Percentiles rank a stretch among this genome's conserved stretches.
Evolutionary conservation across 2,329 filamentous ascomycete genomes (phyloP).

Genomic region (Beauveria pseudobassiana): DNA sequence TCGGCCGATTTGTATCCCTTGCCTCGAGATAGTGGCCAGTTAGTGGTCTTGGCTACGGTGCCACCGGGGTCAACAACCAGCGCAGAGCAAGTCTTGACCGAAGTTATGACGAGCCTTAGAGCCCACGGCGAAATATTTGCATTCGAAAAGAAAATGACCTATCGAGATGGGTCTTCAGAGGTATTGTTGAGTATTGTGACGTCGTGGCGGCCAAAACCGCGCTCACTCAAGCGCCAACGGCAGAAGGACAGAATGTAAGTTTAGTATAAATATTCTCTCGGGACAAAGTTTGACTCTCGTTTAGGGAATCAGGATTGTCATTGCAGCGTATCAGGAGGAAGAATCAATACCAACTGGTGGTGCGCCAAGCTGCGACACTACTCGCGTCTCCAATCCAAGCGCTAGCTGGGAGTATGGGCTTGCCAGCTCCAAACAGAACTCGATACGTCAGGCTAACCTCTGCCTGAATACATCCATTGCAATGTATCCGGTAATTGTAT

Average conservation of each 20-base stretch:
- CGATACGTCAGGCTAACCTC: slow-evolving; percentile 12
- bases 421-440: slow-evolving; percentile 4
- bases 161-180: slow-evolving; percentile 36
- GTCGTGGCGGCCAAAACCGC: slow-evolving; percentile 34
- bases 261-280: not conserved
- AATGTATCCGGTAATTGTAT: slow-evolving; percentile 28
- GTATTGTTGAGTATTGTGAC: slow-evolving; percentile 48
- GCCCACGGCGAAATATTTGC: slow-evolving; percentile 46
- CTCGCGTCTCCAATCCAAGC: not conserved
- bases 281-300: not conserved
- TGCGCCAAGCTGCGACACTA: not conserved
- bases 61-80: slow-evolving; percentile 15
- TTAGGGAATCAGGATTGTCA: slow-evolving; percentile 1
- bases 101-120: slow-evolving; percentile 28
- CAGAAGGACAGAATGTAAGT: slow-evolving; percentile 1
- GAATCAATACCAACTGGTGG: not conserved
- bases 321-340: not conserved
- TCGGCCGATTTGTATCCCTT: slow-evolving; percentile 7
- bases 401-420: slow-evolving; percentile 1
- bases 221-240: slow-evolving; percentile 26
- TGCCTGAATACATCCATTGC: slow-evolving; percentile 20
- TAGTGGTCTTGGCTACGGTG: slow-evolving; percentile 21
- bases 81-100: slow-evolving; percentile 28
- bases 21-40: slow-evolving; percentile 20
- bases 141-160: slow-evolving; percentile 35